Base-by-base conservation (phyloP, 495 filamentous ascomycete genomes). In the Trichoderma gamsii region DNA sequence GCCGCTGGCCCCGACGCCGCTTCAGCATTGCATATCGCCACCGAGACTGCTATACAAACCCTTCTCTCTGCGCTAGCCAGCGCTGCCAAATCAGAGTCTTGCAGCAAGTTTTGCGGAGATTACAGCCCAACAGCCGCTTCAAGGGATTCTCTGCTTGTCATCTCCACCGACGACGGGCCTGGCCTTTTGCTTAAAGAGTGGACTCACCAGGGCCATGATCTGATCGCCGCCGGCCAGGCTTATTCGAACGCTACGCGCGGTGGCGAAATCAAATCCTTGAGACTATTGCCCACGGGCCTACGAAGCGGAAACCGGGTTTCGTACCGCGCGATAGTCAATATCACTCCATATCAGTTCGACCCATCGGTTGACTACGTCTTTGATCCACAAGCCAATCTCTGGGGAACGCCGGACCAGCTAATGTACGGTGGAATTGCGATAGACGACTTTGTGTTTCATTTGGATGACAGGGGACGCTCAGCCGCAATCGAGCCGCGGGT, bases 41-140 rank as follows among this genome's bases (percentile, higher is more conserved):
- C 71, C 5, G 71, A 72, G 56, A 67, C 78, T 18, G 68, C 77
- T 0, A 79, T 80, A 0, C 72, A 76, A 15, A 70, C 68, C 4
- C 67, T 84, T 0, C 69, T 86, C 7, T 79, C 83, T 0, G 79
- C 77, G 2, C 70, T 85, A 23, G 84, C 85, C 38, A 63, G 76
- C 25, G 79, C 78, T 2, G 79, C 80, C 27, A 80, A 77, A 56
- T 71, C 76, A 35, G 77, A 86, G 70, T 79, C 80, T 0, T 9
- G 52, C 0, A 29, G 61, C 9, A 84, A 52, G 49, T 21, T n/a
- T 1, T 52, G 49, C 81, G 64, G 76, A 71, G 2, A 83, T 82
- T 16, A 76, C 72, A 0, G 85, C 81, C 67, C 23, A 49, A 0
- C 71, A 77, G 67, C 66, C 43, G 12, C 49, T 23, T 16, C 61